Evolutionary conservation across 2,329 filamentous ascomycete species (phyloP).

Genomic region (Didymosphaeria variabile): DNA sequence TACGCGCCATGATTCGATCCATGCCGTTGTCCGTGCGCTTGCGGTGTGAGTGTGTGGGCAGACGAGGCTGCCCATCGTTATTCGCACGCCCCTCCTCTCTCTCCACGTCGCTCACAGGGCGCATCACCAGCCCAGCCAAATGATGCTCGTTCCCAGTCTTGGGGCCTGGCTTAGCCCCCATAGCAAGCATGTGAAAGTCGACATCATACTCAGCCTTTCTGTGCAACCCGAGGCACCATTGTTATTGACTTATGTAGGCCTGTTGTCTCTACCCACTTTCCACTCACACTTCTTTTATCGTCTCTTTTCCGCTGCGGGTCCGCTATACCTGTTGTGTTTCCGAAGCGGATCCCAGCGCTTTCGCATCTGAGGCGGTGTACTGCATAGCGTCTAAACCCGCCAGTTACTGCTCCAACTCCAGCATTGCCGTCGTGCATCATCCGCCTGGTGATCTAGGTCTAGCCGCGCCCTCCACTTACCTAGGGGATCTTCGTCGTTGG

Average conservation of each 20-base stretch:
- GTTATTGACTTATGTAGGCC: slow-evolving; percentile 31
- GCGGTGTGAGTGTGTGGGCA: slow-evolving; percentile 27
- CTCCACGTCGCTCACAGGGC: slow-evolving; percentile 19
- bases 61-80: slow-evolving; percentile 41
- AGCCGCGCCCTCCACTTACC: slow-evolving; percentile 11
- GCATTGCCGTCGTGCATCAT: slow-evolving; percentile 20
- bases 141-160: slow-evolving; percentile 29
- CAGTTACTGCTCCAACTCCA: slow-evolving; percentile 19
- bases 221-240: slow-evolving; percentile 14
- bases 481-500: slow-evolving; percentile 15
- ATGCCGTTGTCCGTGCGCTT: slow-evolving; percentile 34
- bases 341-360: slow-evolving; percentile 19
- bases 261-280: slow-evolving; percentile 22
- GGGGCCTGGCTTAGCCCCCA: slow-evolving; percentile 15
- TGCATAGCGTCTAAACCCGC: slow-evolving; percentile 26
- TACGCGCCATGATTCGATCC: slow-evolving; percentile 42
- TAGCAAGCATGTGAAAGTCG: slow-evolving; percentile 39
- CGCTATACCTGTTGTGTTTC: slow-evolving; percentile 22
- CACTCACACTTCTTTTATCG: slow-evolving; percentile 15
- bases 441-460: slow-evolving; percentile 19
- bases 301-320: slow-evolving; percentile 21
- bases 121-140: slow-evolving; percentile 38
- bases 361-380: slow-evolving; percentile 30
- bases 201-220: slow-evolving; percentile 31
- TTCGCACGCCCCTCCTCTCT: slow-evolving; percentile 32